Base-by-base conservation (phyloP, 1,284 basidiomycete species). In the Sporisorium scitamineum region DNA sequence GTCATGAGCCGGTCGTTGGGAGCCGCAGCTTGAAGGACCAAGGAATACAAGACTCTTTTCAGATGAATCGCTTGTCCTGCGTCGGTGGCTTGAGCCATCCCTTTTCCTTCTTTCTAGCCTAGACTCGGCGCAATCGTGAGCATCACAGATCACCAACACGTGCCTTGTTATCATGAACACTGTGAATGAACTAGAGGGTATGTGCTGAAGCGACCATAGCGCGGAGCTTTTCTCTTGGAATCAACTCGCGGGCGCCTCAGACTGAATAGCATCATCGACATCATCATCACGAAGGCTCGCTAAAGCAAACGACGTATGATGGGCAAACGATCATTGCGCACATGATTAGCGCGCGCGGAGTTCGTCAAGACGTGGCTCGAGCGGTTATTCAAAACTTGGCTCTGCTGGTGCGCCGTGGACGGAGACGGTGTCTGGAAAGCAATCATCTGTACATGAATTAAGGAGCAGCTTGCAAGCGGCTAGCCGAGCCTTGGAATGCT, bases 271-370 rank as follows among this genome's bases (percentile, higher is more conserved):
- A 42, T 42, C n/a, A 20, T 42, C 39, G 39, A 42, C 39, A 42
- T 42, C 39, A 20, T 42, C 39, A 16, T 20, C 39, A 8, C 3
- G n/a, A 42, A 42, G 8, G 5, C n/a, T 42, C 39, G 39, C 39
- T 42, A 42, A 42, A 9, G 37, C 37, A 11, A 2, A 8, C 3
- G 16, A 8, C n/a, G 32, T 31, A 31, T 50, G 48, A 50, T 29
- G 48, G 48, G 9, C 27, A n/a, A 13, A 16, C 39, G 16, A 8
- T 48, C 45, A 18, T 31, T 48, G 47, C 47, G 14, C 27, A 50
- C n/a, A 20, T 8, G n/a, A 18, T n/a, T 20, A 42, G 39, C 39
- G 48, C 48, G 39, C 39, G 48, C 48, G 48, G 48, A 29, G 48
- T 50, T 50, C 18, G 26, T 29, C 13, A 48, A 5, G 27, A n/a